Percentiles rank a stretch among this genome's conserved stretches.
phyloP scores from a whole-genome alignment of 306 rosid genomes.

The Senna siamea region DNA sequence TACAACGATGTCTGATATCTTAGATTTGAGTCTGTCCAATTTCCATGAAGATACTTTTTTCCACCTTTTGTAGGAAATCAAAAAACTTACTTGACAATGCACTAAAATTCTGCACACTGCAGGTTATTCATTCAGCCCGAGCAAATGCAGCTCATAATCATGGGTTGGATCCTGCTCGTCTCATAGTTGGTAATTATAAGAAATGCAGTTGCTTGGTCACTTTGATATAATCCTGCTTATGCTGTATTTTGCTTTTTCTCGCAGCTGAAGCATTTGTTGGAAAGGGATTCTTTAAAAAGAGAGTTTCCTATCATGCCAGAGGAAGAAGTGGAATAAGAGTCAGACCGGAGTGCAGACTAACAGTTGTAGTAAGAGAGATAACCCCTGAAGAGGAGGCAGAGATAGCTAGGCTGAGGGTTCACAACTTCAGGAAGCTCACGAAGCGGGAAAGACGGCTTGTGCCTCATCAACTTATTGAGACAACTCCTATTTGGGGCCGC shows the following conservation, averaged over 20 bases:
- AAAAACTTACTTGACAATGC: not conserved
- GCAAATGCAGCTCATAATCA: constrained; percentile 95
- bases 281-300: constrained; percentile 67
- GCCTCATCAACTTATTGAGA: constrained; percentile 91
- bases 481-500: constrained; percentile 82
- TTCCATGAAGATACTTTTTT: constrained; percentile 26
- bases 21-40: constrained; percentile 16
- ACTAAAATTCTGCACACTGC: constrained; percentile 31
- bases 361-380: constrained; percentile 81
- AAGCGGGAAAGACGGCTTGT: constrained; percentile 77
- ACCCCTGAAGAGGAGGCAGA: constrained; percentile 88
- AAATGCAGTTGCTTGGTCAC: constrained; percentile 19
- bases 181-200: constrained; percentile 71
- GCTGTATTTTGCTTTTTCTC: constrained; percentile 24
- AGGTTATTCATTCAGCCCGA: constrained; percentile 92
- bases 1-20: not conserved
- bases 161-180: constrained; percentile 83
- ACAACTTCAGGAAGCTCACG: constrained; percentile 69
- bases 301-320: constrained; percentile 55
- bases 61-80: constrained; percentile 17
- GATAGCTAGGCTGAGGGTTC: constrained; percentile 81
- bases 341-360: constrained; percentile 81
- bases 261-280: constrained; percentile 92
- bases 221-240: constrained; percentile 36
- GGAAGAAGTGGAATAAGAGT: constrained; percentile 52